Conservation (phyloP, 257 asterid species). For the Solanum paucissectum region DNA sequence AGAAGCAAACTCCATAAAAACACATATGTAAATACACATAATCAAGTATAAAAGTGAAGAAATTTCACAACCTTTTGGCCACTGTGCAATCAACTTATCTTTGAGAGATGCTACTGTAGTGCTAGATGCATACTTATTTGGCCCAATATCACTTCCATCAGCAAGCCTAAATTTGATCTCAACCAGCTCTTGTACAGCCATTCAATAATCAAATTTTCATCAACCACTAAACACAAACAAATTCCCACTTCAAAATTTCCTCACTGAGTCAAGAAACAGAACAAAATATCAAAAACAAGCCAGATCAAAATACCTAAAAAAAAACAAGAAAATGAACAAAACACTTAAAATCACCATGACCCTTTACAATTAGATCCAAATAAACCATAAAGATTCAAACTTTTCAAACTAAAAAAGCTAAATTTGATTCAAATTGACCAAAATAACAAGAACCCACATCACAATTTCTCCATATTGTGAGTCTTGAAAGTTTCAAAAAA, state of each 20-base stretch:
- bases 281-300: background rate
- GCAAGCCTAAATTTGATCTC: constrained; percentile 88
- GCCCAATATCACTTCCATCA: constrained; percentile 93
- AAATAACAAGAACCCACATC: background rate
- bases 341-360: background rate
- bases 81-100: constrained; percentile 73
- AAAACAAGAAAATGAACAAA: background rate
- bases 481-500: background rate
- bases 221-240: constrained; percentile 19
- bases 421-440: background rate
- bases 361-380: background rate
- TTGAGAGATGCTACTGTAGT: constrained; percentile 72
- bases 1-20: background rate
- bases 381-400: background rate
- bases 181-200: constrained; percentile 85
- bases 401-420: background rate
- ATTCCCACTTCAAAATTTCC: background rate
- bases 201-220: constrained; percentile 8
- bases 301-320: background rate
- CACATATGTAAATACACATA: background rate
- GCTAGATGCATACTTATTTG: constrained; percentile 58
- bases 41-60: background rate
- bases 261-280: background rate
- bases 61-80: constrained; percentile 74
- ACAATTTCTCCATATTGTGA: background rate